Conservation (phyloP, 306 rosid genomes). For the Lathyrus sativus region DNA sequence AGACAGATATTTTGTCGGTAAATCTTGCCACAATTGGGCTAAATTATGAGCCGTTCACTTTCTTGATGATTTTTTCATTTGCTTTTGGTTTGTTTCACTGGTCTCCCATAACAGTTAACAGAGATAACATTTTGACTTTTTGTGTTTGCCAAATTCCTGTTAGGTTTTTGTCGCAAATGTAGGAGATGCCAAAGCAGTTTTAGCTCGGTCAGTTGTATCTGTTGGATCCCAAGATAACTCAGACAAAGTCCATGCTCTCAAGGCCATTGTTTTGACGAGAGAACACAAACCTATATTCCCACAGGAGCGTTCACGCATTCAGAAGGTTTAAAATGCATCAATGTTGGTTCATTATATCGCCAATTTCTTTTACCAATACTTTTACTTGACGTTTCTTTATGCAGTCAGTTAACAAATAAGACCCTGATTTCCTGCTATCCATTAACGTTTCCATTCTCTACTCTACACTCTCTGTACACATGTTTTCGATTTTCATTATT, state of each 20-base stretch:
- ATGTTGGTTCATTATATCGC: constrained; percentile 31
- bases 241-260: constrained; percentile 51
- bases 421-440: neutral
- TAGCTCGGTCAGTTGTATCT: constrained; percentile 63
- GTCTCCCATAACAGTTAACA: neutral
- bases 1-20: neutral
- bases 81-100: constrained; percentile 14
- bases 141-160: constrained; percentile 36
- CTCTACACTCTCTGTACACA: neutral
- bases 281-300: constrained; percentile 93
- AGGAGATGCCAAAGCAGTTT: constrained; percentile 92
- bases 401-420: constrained; percentile 23
- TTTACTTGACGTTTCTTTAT: constrained; percentile 21
- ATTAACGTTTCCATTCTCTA: constrained; percentile 27
- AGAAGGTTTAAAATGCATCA: constrained; percentile 60
- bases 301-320: constrained; percentile 83
- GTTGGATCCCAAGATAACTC: constrained; percentile 53
- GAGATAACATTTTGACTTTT: constrained; percentile 1
- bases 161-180: constrained; percentile 83
- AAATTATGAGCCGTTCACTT: neutral
- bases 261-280: constrained; percentile 87
- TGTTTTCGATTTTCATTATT: constrained; percentile 13
- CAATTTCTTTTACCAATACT: constrained; percentile 16
- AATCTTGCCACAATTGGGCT: constrained; percentile 16
- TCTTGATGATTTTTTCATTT: constrained; percentile 16